Base-by-base conservation (phyloP, 2,329 filamentous ascomycete species). In the Xylariaceae sp. region DNA sequence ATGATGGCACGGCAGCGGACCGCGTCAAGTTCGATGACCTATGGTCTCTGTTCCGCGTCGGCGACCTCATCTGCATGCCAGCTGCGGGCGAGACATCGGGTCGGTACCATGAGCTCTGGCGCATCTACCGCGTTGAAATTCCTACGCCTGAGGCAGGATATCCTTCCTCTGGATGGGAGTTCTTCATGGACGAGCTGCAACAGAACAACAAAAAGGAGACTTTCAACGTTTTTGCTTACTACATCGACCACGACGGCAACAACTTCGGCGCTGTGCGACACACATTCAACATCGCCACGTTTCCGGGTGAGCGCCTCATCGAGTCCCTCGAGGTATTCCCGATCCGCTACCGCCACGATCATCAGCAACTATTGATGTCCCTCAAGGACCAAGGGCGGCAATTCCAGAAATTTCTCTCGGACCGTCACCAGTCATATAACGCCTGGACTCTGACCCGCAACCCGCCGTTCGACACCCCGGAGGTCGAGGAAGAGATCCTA, bases 221-320 rank as follows among this genome's bases (percentile, higher is more conserved):
- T 17, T 76, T 76, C 56, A 69, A 62, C 31, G 69, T 77, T 36
- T 73, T 67, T 2, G 72, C 73, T 7, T 78, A 78, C 56, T 76
- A 78, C 61, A 74, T 79, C 33, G 76, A 79, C 44, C 73, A 77
- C 54, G 74, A 78, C 12, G 77, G 77, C 0, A 70, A 65, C 11
- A 60, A 65, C 7, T 78, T 72, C 41, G 75, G 75, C 0, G 71
- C 75, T 0, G 75, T 78, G 14, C 71, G 68, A 6, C 71, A 73
- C 49, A 69, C 65, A 31, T 76, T 79, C 29, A 65, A 69, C 36
- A 71, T 79, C 14, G 58, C 71, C 33, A 66, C 67, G 0, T 79
- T 75, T 46, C 63, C 67, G 0, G 76, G 76, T 40, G 75, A 78
- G 58, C 67, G 72, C 14, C 64, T 71, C 3, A 75, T 78, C 39